Evolutionary conservation across 2,329 filamentous ascomycete species (phyloP).

Genomic region (Aspergillus ruber): DNA sequence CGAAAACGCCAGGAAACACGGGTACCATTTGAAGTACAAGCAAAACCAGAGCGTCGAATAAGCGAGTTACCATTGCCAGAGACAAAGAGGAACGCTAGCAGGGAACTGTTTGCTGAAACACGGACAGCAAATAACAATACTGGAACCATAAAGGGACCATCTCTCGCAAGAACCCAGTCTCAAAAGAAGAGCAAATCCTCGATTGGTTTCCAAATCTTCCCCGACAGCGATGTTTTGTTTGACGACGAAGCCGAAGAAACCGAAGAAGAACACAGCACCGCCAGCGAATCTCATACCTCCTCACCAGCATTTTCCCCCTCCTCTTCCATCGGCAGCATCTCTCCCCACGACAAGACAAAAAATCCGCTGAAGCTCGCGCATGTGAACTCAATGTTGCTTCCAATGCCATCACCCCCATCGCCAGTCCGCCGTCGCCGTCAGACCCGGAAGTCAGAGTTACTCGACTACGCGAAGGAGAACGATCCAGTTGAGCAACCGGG

Average conservation of each 20-base stretch:
- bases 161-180: conserved; percentile 7
- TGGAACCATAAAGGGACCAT: conserved; percentile 6
- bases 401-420: conserved; percentile 15
- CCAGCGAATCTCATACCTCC: background rate
- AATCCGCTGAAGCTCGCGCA: conserved; percentile 24
- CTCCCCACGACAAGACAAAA: conserved; percentile 15
- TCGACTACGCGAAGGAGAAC: conserved; percentile 31
- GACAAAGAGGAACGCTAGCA: conserved; percentile 3
- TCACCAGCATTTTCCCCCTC: conserved; percentile 2
- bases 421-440: conserved; percentile 10
- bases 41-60: background rate
- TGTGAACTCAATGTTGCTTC: conserved; percentile 30
- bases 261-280: background rate
- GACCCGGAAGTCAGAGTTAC: conserved; percentile 20
- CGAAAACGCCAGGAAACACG: background rate
- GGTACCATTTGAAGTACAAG: background rate
- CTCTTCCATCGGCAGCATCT: background rate
- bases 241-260: conserved; percentile 10
- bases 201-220: conserved; percentile 24
- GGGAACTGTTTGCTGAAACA: conserved; percentile 1
- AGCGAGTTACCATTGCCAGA: background rate
- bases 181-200: conserved; percentile 15
- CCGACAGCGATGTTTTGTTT: conserved; percentile 17
- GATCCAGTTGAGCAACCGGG: conserved; percentile 23
- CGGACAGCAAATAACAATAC: conserved; percentile 2